Conservation (phyloP, 352 stramenopile genomes). For the Pythium guiyangense region DNA sequence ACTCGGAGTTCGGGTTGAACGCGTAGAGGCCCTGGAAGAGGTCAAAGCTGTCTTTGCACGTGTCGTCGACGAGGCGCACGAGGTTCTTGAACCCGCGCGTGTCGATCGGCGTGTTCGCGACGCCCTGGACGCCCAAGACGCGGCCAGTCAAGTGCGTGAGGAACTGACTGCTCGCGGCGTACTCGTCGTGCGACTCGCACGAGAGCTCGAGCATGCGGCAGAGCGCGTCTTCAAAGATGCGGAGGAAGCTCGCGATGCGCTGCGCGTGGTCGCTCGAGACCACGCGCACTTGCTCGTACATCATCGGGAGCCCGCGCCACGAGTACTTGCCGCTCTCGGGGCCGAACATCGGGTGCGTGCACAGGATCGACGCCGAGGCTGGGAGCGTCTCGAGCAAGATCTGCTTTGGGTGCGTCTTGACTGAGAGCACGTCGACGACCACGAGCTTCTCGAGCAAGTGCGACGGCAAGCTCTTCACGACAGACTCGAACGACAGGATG, state of each 20-base stretch:
- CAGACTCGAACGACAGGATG: slow-evolving; percentile 74
- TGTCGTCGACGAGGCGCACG: slow-evolving; percentile 95
- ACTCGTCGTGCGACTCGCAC: slow-evolving; percentile 95
- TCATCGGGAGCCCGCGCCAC: slow-evolving; percentile 94
- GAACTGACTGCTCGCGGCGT: slow-evolving; percentile 97
- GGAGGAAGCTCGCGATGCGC: slow-evolving; percentile 89
- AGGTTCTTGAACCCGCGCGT: slow-evolving; percentile 97
- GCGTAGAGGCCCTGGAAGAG: slow-evolving; percentile 98
- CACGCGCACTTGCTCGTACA: slow-evolving; percentile 94
- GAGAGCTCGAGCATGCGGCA: slow-evolving; percentile 97
- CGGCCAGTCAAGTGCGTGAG: slow-evolving; percentile 97
- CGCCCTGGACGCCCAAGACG: slow-evolving; percentile 89
- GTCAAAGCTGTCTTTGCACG: slow-evolving; percentile 97
- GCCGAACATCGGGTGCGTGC: slow-evolving; percentile 98
- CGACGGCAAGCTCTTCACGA: slow-evolving; percentile 56
- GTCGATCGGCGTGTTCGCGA: slow-evolving; percentile 92
- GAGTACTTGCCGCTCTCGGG: slow-evolving; percentile 94
- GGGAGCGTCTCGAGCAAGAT: slow-evolving; percentile 91
- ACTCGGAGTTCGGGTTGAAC: slow-evolving; percentile 91
- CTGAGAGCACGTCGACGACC: slow-evolving; percentile 96
- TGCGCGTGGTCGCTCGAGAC: slow-evolving; percentile 43
- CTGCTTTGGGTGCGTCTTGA: slow-evolving; percentile 97
- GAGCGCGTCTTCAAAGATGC: slow-evolving; percentile 95
- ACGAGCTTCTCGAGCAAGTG: slow-evolving; percentile 84
- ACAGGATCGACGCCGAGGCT: slow-evolving; percentile 90